Percentiles rank a stretch among this genome's conserved stretches.
These are phyloP conservation scores for Stenocarpella maydis DNA, from an alignment of 2,329 filamentous ascomycete genomes.

Conservation along the genomic window DNA sequence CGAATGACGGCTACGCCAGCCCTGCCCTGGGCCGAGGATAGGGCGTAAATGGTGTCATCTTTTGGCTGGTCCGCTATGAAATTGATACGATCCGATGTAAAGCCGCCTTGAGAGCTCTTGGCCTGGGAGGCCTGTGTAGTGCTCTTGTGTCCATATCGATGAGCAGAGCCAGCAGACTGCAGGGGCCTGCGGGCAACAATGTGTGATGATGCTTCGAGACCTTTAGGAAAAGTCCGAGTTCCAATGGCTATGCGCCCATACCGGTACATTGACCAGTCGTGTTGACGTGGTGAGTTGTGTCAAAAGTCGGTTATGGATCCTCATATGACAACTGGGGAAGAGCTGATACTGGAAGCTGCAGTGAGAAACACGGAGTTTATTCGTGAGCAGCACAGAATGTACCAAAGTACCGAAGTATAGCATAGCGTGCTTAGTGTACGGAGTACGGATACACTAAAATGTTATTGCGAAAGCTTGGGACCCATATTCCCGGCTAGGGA, in stretches of 20 bases:
- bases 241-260: slow-evolving; percentile 30
- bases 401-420: background rate
- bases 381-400: background rate
- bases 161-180: background rate
- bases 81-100: background rate
- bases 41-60: slow-evolving; percentile 83
- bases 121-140: background rate
- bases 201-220: background rate
- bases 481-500: background rate
- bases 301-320: background rate
- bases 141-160: slow-evolving; percentile 2
- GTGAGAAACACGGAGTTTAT: background rate
- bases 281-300: background rate
- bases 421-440: no score
- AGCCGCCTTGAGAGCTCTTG: background rate
- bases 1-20: slow-evolving; percentile 92
- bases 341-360: background rate
- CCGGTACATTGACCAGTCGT: slow-evolving; percentile 34
- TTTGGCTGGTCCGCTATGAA: slow-evolving; percentile 30
- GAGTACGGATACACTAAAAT: no score
- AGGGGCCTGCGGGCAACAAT: background rate
- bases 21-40: slow-evolving; percentile 85
- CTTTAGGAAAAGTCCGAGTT: slow-evolving; percentile 19
- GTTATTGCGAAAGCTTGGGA: background rate
- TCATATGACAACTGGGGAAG: background rate